Percentiles rank a stretch among this genome's conserved stretches.
These are phyloP conservation scores for Schizosaccharomyces pombe DNA, from an alignment of 805 yeast genomes.

Conservation along the genomic window ASM294v3 CU329670.1:673501-674000, in stretches of 20 bases:
- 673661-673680: slow-evolving; percentile 22
- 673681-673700: slow-evolving; percentile 37
- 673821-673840: slow-evolving; percentile 40
- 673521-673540: slow-evolving; percentile 15
- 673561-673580: slow-evolving; percentile 16
- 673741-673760: slow-evolving; percentile 33
- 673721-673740: slow-evolving; percentile 51
- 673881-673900: slow-evolving; percentile 28
- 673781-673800: slow-evolving; percentile 20
- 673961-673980: background rate
- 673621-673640: background rate
- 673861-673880: slow-evolving; percentile 56
- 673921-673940: slow-evolving; percentile 13
- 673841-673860: slow-evolving; percentile 55
- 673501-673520: slow-evolving; percentile 5
- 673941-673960: background rate
- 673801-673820: slow-evolving; percentile 26
- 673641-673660: slow-evolving; percentile 12
- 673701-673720: slow-evolving; percentile 55
- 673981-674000: background rate
- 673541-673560: slow-evolving; percentile 22
- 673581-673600: slow-evolving; percentile 15
- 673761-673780: slow-evolving; percentile 19
- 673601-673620: slow-evolving; percentile 13
- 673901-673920: slow-evolving; percentile 23